Base-by-base conservation (phyloP, 495 filamentous ascomycete species). In the Hyaloscypha finlandica region DNA sequence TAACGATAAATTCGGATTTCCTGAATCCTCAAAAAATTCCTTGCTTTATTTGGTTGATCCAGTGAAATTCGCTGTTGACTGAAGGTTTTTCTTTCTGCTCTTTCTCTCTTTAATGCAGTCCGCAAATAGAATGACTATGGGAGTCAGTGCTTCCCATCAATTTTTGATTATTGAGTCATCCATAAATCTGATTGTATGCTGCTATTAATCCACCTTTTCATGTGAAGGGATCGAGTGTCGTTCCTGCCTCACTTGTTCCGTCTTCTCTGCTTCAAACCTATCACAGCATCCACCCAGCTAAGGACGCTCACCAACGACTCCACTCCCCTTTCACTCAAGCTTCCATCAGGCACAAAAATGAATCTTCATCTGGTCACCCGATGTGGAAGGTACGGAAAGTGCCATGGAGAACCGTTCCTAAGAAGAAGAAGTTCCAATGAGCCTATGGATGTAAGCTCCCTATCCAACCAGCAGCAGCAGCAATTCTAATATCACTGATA, bases 371-470 rank as follows among this genome's bases (percentile, higher is more conserved):
- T 54, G 3, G 61, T 63, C n/a, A 63, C 61, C 3, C 61, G 11
- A 0, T 63, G 61, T 54, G 45, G 61, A 9, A 42, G 48, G 16
- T 63, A 63, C 32, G 48, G 42, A 8, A 65, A 58, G 33, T 32
- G 35, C 19, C 63, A 30, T 48, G 54, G 37, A 12, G 63, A 65
- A 22, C 19, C 30, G 3, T 65, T 45, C 25, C 53, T 65, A 30
- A 53, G 54, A 45, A 22, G 52, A 58, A 48, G 33, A 31, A 45
- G 33, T 12, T 58, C 63, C 14, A 0, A 39, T 6, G 63, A 65
- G 25, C 63, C 63, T 31, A 48, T 65, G 53, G 48, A 52, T 3
- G 61, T 54, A 63, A 63, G 61, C 5, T 31, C 8, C 45, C 45
- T 6, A 30, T 37, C 42, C 42, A 19, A 37, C 12, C 12, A 37